Evolutionary conservation across 2,329 filamentous ascomycete species (phyloP), one percentile per base, ranked within the genome.

Genomic region (Orbilia quercus): DNA sequence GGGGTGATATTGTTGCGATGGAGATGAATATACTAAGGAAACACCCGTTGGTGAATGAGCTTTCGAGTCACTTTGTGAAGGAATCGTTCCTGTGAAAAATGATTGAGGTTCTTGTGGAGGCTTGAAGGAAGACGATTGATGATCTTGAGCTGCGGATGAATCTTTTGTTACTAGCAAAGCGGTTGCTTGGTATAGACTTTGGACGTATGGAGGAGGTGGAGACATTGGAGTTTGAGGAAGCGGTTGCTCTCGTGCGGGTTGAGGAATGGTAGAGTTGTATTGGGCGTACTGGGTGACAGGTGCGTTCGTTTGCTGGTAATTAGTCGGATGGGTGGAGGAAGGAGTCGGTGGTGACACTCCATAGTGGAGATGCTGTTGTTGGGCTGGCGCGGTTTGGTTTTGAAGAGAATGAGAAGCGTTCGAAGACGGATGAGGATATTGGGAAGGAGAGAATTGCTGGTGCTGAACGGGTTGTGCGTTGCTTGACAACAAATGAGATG

Each of bases 131-230:
- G n/a, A n/a, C n/a, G n/a, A n/a, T n/a, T n/a, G n/a, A n/a, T n/a
- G n/a, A n/a, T n/a, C n/a, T n/a, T n/a, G n/a, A n/a, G n/a, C n/a
- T n/a, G n/a, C n/a, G n/a, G 54, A 14, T 23, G 36, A n/a, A 14
- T 45, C 36, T 11, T 23, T 44, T 2, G 23, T 25, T 12, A 31
- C 42, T 31, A 22, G 23, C 9, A 22, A 36, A 9, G 42, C n/a
- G 14, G 23, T 22, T 7, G 40, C 20, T 23, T 4, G 51, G 38
- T 63, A 47, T 16, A 44, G 36, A 31, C 28, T 40, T 31, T 42
- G 55, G n/a, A 23, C 40, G 18, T 69, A 62, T 14, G 64, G 64
- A n/a, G 64, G 55, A n/a, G 64, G 55, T 11, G 64, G 64, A 6
- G 64, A 60, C 4, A 59, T 51, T 4, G 64, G 64, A 4, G 54